phyloP scores from a whole-genome alignment of 352 stramenopile species.

The Phytophthora rubi region DNA sequence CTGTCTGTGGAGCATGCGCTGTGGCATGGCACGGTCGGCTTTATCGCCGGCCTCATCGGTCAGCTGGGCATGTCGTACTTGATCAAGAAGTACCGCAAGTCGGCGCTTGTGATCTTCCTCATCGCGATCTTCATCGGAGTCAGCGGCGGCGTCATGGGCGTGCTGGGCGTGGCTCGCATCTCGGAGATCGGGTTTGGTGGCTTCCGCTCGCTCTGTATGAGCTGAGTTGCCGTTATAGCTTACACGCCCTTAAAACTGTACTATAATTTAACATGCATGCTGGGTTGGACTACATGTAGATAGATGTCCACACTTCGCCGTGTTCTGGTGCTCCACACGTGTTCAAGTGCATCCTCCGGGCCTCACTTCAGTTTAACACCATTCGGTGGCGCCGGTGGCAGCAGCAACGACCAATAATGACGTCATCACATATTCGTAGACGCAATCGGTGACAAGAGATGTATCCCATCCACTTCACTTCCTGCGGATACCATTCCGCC shows the following conservation, averaged over 20 bases:
- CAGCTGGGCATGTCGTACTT: slow-evolving; percentile 93
- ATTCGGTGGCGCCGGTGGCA: slow-evolving; percentile 12
- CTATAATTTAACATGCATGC: slow-evolving; percentile 31
- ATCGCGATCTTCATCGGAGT: slow-evolving; percentile 76
- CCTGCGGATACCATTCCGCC: slow-evolving; percentile 19
- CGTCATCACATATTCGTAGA: slow-evolving; percentile 14
- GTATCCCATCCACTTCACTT: neutral
- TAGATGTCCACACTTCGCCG: neutral
- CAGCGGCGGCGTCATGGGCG: slow-evolving; percentile 76
- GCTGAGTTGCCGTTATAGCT: slow-evolving; percentile 16
- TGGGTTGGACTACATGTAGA: neutral
- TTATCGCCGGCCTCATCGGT: slow-evolving; percentile 90
- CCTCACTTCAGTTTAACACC: slow-evolving; percentile 2
- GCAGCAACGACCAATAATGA: neutral
- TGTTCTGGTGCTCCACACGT: neutral
- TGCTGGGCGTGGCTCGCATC: slow-evolving; percentile 66
- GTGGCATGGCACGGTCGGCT: slow-evolving; percentile 92
- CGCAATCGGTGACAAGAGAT: neutral
- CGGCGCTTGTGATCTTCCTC: slow-evolving; percentile 81
- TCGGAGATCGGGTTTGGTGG: slow-evolving; percentile 67
- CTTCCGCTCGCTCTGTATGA: slow-evolving; percentile 74
- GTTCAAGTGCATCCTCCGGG: neutral
- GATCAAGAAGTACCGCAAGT: slow-evolving; percentile 91
- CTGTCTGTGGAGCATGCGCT: slow-evolving; percentile 91
- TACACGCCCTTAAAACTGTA: slow-evolving; percentile 6